Evolutionary conservation across 768 basidiomycete species (phyloP).

Genomic region (Lentinus tigrinus): DNA sequence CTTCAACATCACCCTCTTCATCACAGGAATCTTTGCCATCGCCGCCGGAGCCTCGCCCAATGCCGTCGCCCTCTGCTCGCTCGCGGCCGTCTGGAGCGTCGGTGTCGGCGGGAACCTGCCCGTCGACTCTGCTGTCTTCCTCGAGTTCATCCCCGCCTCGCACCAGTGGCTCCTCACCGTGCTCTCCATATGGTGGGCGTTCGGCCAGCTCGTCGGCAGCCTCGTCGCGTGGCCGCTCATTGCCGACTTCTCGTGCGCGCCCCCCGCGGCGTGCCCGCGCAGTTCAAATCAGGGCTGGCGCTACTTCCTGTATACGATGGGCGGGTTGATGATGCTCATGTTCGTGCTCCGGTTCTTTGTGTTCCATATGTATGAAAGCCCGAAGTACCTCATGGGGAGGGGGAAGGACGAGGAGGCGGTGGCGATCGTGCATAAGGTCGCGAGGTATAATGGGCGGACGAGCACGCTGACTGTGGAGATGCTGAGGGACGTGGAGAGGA

Average conservation of each 20-base stretch:
- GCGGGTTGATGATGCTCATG: conserved; percentile 64
- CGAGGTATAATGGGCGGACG: conserved; percentile 54
- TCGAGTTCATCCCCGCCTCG: conserved; percentile 69
- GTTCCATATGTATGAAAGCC: conserved; percentile 68
- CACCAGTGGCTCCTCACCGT: conserved; percentile 78
- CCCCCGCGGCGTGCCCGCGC: conserved; percentile 39
- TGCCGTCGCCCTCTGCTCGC: conserved; percentile 47
- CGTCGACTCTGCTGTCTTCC: conserved; percentile 74
- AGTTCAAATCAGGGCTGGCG: conserved; percentile 71
- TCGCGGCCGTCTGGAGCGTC: conserved; percentile 59
- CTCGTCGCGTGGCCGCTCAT: conserved; percentile 73
- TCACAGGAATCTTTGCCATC: conserved; percentile 64
- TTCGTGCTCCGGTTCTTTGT: conserved; percentile 63
- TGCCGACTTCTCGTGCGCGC: conserved; percentile 62
- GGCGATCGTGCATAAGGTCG: conserved; percentile 59
- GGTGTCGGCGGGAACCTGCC: conserved; percentile 75
- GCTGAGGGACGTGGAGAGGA: conserved; percentile 29
- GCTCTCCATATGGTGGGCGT: conserved; percentile 78
- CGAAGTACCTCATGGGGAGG: conserved; percentile 70
- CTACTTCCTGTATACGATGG: conserved; percentile 72
- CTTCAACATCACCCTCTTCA: conserved; percentile 69
- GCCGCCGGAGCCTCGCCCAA: conserved; percentile 61
- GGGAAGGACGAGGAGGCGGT: conserved; percentile 64
- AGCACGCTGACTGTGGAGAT: conserved; percentile 51
- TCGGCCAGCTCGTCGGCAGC: conserved; percentile 67